Percentiles rank a stretch among this genome's conserved stretches.
These are phyloP conservation scores for Protostelium mycophagum DNA, from an alignment of 78 protist species.

Conservation along the genomic window DNA sequence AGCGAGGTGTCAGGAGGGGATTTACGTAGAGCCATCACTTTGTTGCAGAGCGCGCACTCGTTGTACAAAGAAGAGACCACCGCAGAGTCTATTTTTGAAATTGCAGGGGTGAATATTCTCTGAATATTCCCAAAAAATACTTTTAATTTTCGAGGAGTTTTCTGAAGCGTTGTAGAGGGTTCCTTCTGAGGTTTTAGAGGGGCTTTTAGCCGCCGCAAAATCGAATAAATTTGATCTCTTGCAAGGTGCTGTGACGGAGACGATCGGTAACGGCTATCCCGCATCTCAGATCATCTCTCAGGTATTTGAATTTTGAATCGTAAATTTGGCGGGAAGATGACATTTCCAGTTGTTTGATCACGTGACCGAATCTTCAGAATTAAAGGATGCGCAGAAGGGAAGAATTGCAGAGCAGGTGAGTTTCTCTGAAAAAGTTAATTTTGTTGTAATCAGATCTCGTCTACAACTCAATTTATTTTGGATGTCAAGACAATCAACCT, in stretches of 20 bases:
- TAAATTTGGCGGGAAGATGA: not conserved
- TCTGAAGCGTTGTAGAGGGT: slow-evolving; percentile 15
- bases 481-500: not conserved
- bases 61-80: slow-evolving; percentile 21
- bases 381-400: slow-evolving; percentile 2
- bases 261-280: slow-evolving; percentile 35
- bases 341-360: not conserved
- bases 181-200: slow-evolving; percentile 17
- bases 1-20: slow-evolving; percentile 80
- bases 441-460: not conserved
- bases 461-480: too few relatives aligned
- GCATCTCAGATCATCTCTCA: slow-evolving; percentile 47
- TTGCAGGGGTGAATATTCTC: slow-evolving; percentile 56
- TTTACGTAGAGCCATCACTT: slow-evolving; percentile 84
- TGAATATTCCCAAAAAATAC: not conserved
- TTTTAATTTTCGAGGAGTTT: not conserved
- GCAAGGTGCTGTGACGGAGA: slow-evolving; percentile 2
- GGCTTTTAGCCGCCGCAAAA: slow-evolving; percentile 18
- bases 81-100: slow-evolving; percentile 11
- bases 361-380: not conserved
- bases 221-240: slow-evolving; percentile 22
- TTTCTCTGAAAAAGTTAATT: not conserved
- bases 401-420: not conserved
- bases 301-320: slow-evolving; percentile 18
- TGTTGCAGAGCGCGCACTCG: slow-evolving; percentile 78